These are phyloP conservation scores for Suhomyces panamericanus DNA, from an alignment of 1,139 yeast genomes.

Conservation along the genomic window DNA sequence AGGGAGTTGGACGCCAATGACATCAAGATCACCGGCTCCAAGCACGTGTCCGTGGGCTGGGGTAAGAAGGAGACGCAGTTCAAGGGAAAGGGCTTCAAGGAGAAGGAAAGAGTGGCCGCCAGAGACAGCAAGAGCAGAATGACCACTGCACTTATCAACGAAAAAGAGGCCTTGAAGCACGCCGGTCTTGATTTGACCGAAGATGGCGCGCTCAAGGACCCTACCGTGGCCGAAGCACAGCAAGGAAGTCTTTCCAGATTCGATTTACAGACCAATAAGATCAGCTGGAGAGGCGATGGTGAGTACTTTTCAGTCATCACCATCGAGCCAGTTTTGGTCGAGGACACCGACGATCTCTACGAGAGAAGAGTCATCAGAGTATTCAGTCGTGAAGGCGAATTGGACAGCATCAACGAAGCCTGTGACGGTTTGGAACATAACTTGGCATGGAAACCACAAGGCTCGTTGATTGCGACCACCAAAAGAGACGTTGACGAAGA, in stretches of 20 bases:
- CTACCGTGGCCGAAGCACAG: constrained; percentile 82
- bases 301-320: constrained; percentile 74
- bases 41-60: constrained; percentile 98
- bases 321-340: constrained; percentile 51
- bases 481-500: constrained; percentile 58
- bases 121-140: constrained; percentile 80
- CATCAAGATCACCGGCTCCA: constrained; percentile 57
- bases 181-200: constrained; percentile 64
- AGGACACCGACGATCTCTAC: constrained; percentile 40
- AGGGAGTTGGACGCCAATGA: constrained; percentile 59
- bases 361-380: constrained; percentile 81
- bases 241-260: constrained; percentile 59
- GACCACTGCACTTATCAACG: constrained; percentile 76
- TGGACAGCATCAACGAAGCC: constrained; percentile 89
- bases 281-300: constrained; percentile 97
- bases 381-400: constrained; percentile 71
- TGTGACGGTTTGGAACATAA: constrained; percentile 76
- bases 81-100: constrained; percentile 89
- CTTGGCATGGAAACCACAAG: constrained; percentile 89
- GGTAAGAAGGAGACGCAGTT: constrained; percentile 97
- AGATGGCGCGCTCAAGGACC: constrained; percentile 71
- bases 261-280: constrained; percentile 46
- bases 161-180: constrained; percentile 55
- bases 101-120: constrained; percentile 59
- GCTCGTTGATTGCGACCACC: constrained; percentile 80